phyloP scores from a whole-genome alignment of 768 basidiomycete species.

The Tylopilus rubrobrunneus region DNA sequence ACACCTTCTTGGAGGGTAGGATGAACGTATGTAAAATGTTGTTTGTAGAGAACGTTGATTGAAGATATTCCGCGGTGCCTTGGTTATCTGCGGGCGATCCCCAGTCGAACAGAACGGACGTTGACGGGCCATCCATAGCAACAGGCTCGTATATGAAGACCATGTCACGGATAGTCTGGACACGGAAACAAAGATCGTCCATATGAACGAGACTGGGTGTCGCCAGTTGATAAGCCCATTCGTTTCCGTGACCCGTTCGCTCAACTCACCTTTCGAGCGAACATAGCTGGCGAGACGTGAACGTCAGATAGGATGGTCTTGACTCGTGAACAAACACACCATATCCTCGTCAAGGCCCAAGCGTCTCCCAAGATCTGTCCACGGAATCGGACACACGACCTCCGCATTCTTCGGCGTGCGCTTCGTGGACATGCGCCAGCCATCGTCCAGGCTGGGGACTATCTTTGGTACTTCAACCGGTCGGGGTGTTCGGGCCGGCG shows the following conservation, averaged over 20 bases:
- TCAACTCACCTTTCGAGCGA: slow-evolving; percentile 27
- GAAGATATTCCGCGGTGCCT: slow-evolving; percentile 34
- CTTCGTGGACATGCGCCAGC: slow-evolving; percentile 41
- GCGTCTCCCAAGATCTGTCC: slow-evolving; percentile 20
- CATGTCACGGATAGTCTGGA: slow-evolving; percentile 36
- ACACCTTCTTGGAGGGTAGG: slow-evolving; percentile 43
- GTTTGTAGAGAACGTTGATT: slow-evolving; percentile 12
- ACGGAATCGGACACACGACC: slow-evolving; percentile 31
- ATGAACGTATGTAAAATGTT: slow-evolving; percentile 48
- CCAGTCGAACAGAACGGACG: slow-evolving; percentile 54
- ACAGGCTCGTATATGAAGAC: slow-evolving; percentile 57
- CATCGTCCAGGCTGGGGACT: slow-evolving; percentile 15
- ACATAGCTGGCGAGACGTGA: slow-evolving; percentile 17
- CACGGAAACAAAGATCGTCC: slow-evolving; percentile 39
- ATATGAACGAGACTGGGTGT: slow-evolving; percentile 32
- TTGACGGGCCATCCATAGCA: slow-evolving; percentile 43
- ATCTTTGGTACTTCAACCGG: slow-evolving; percentile 3
- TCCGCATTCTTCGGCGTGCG: slow-evolving; percentile 35
- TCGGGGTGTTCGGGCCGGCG: slow-evolving; percentile 10
- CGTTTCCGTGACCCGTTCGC: background rate
- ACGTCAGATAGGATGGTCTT: background rate
- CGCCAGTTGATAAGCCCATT: background rate
- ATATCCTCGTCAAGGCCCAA: slow-evolving; percentile 37
- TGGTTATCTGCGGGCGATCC: slow-evolving; percentile 35
- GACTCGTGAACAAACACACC: slow-evolving; percentile 30